These are phyloP conservation scores for Solanum clarkiae DNA, from an alignment of 257 asterid species.

Conservation along the genomic window DNA sequence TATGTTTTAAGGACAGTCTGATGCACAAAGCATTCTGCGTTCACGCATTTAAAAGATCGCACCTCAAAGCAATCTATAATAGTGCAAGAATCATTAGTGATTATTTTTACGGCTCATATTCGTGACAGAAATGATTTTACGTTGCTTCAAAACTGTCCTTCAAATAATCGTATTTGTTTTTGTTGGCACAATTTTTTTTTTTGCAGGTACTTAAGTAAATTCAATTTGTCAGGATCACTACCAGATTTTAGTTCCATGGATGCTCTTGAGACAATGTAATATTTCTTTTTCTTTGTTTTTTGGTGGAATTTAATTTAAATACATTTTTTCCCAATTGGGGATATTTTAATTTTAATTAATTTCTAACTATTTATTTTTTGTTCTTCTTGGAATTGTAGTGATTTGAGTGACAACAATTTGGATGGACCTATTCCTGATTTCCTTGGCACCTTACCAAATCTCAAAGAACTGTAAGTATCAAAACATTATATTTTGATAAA, in stretches of 20 bases:
- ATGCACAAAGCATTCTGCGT: accelerated
- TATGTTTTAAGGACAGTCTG: too few relatives aligned
- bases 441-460: slow-evolving; percentile 36
- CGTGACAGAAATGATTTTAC: background rate
- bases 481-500: background rate
- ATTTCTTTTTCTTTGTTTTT: background rate
- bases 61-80: accelerated
- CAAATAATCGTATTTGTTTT: background rate
- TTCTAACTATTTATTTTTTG: background rate
- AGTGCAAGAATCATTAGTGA: background rate
- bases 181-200: background rate
- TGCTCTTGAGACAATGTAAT: slow-evolving; percentile 47
- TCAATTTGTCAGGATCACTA: slow-evolving; percentile 17
- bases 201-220: slow-evolving; percentile 19
- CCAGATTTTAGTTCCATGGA: slow-evolving; percentile 34
- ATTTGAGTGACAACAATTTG: slow-evolving; percentile 36
- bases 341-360: background rate
- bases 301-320: background rate
- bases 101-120: accelerated
- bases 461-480: slow-evolving; percentile 32
- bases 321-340: background rate
- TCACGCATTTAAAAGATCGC: too few relatives aligned
- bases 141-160: background rate
- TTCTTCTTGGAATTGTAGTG: slow-evolving; percentile 18
- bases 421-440: slow-evolving; percentile 52